These are phyloP conservation scores for Zygosaccharomyces sapae DNA, from an alignment of 1,139 yeast species.

Conservation along the genomic window DNA sequence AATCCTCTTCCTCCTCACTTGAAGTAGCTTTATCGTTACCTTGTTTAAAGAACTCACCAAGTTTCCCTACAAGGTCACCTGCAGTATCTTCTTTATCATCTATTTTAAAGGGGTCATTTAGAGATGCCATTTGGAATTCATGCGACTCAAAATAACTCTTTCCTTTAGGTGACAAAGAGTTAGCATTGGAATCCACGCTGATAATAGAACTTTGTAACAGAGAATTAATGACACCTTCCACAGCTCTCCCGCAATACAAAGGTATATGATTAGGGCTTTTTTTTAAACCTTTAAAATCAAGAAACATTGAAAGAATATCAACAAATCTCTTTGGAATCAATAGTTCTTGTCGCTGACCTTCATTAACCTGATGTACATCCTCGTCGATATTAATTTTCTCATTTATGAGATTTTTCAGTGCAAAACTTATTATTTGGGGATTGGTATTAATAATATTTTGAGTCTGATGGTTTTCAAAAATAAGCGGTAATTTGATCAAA, in stretches of 20 bases:
- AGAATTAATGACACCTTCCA: slow-evolving; percentile 12
- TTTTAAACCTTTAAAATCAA: slow-evolving; percentile 14
- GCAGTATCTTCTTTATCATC: slow-evolving; percentile 25
- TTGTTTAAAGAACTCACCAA: slow-evolving; percentile 17
- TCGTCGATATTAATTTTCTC: slow-evolving; percentile 2
- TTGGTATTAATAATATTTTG: slow-evolving; percentile 14
- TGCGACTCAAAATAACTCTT: slow-evolving; percentile 6
- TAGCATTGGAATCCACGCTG: not conserved
- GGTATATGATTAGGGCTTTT: slow-evolving; percentile 9
- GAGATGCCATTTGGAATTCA: slow-evolving; percentile 9
- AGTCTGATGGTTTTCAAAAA: slow-evolving; percentile 13
- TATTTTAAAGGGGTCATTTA: slow-evolving; percentile 9
- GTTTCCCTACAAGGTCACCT: slow-evolving; percentile 19
- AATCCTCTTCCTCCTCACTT: slow-evolving; percentile 24
- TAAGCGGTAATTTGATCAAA: slow-evolving; percentile 16
- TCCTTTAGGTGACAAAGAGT: not conserved
- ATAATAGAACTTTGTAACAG: slow-evolving; percentile 8
- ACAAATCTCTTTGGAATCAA: slow-evolving; percentile 17
- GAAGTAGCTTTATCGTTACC: slow-evolving; percentile 23
- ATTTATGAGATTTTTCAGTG: slow-evolving; percentile 16
- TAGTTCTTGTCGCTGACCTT: not conserved
- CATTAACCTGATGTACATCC: not conserved
- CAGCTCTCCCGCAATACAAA: slow-evolving; percentile 13
- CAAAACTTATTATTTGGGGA: slow-evolving; percentile 21
- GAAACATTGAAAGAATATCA: slow-evolving; percentile 17